These are phyloP conservation scores for Penicillium sp. DNA, from an alignment of 2,329 filamentous ascomycete genomes.

Conservation along the genomic window DNA sequence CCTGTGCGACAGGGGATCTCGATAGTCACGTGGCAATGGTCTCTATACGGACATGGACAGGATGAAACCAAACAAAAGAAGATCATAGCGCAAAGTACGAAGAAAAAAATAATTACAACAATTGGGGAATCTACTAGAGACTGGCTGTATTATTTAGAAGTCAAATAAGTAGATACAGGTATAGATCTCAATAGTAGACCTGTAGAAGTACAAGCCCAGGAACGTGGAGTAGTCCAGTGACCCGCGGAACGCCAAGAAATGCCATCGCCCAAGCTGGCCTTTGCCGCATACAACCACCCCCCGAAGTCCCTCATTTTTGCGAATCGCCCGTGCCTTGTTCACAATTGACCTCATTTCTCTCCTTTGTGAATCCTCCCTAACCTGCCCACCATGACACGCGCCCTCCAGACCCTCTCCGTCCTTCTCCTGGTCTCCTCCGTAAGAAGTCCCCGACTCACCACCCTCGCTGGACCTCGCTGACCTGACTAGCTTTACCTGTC, in stretches of 20 bases:
- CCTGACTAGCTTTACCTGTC: constrained; percentile 76
- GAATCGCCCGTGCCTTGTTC: neutral
- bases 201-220: neutral
- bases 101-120: too few species aligned
- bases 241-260: constrained; percentile 13
- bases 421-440: constrained; percentile 86
- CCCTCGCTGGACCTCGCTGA: neutral
- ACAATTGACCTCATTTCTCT: constrained; percentile 8
- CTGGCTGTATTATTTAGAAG: too few species aligned
- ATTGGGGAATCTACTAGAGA: too few species aligned
- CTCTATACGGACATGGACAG: too few species aligned
- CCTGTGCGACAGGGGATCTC: too few species aligned
- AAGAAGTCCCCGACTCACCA: constrained; percentile 30
- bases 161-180: too few species aligned
- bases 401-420: constrained; percentile 87
- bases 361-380: constrained; percentile 7
- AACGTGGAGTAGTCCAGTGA: constrained; percentile 4
- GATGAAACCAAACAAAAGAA: too few species aligned
- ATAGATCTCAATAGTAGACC: too few species aligned
- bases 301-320: constrained; percentile 21
- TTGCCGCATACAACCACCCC: constrained; percentile 9
- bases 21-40: too few species aligned
- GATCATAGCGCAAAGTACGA: too few species aligned
- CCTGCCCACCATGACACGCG: constrained; percentile 78
- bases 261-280: constrained; percentile 9